phyloP scores from a whole-genome alignment of 2,329 filamentous ascomycete species.

The Aspergillus piperis region DNA sequence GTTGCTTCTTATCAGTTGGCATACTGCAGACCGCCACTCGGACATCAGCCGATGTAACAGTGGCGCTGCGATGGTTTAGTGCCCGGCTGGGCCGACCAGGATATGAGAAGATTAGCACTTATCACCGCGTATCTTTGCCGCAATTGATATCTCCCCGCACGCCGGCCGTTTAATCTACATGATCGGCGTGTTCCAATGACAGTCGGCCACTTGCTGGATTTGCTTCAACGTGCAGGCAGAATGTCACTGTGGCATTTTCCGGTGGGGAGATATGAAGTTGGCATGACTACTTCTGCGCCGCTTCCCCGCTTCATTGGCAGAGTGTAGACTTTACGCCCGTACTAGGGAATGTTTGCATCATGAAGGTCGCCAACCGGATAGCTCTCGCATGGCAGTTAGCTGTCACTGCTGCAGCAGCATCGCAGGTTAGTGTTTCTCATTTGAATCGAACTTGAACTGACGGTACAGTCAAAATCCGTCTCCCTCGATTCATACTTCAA shows the following conservation, averaged over 20 bases:
- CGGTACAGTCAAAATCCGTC: neutral
- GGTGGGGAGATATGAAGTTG: neutral
- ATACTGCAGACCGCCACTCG: neutral
- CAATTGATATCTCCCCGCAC: conserved; percentile 3
- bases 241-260: conserved; percentile 9
- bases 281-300: neutral
- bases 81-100: neutral
- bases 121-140: neutral
- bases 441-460: neutral
- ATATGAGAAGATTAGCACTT: neutral
- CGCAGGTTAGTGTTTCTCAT: neutral
- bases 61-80: neutral
- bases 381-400: neutral
- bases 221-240: neutral
- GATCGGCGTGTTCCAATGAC: neutral
- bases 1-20: neutral
- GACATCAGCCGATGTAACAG: neutral
- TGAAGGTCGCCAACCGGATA: neutral
- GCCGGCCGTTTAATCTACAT: neutral
- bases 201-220: neutral
- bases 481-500: conserved; percentile 1
- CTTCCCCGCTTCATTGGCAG: too few species aligned
- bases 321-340: too few species aligned
- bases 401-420: neutral
- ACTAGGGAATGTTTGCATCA: neutral